Evolutionary conservation across 805 yeast species (phyloP), one percentile per base, ranked within the genome.

Genomic region (Barnettozyma californica): DNA sequence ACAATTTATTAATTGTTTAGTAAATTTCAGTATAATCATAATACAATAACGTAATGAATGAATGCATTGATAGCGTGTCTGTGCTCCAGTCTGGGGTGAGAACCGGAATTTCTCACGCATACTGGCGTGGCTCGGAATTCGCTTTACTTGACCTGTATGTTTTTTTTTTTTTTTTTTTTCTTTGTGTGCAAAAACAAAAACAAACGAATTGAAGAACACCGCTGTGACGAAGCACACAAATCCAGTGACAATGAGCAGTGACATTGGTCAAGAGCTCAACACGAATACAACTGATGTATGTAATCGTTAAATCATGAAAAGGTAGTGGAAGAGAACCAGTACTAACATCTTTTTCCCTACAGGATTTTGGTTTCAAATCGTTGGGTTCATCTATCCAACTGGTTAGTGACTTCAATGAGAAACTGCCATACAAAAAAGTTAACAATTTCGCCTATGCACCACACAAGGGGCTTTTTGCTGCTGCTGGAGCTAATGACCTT

Each of bases 301-400:
- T 57, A 8, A 29, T 29, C 16, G 2, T 4, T 29, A n/a, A 4
- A 13, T 29, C 7, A 18, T 26, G 20, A 8, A 10, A 27, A n/a
- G n/a, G n/a, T n/a, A n/a, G n/a, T n/a, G n/a, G n/a, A 39, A 31
- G 8, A 16, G 14, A 6, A 18, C 29, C 21, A 18, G 11, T 35
- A 53, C 56, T 58, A 50, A 52, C 55, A n/a, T 2, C 23, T 1
- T 1, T n/a, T 19, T 10, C 41, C n/a, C n/a, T n/a, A n/a, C 38
- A 61, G 64, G 75, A 72, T 53, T 66, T 71, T 50, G 79, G 79
- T 6, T 76, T 74, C 63, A 73, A 67, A 51, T 56, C 65, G 31
- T 37, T 70, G 9, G 73, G 71, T 14, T 50, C n/a, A n/a, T n/a
- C 56, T 11, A 55, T 53, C 11, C 59, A 69, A 31, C 55, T 74